Evolutionary conservation across 768 basidiomycete species (phyloP), one percentile per base, ranked within the genome.

Genomic region (Amanita subjunquillea): DNA sequence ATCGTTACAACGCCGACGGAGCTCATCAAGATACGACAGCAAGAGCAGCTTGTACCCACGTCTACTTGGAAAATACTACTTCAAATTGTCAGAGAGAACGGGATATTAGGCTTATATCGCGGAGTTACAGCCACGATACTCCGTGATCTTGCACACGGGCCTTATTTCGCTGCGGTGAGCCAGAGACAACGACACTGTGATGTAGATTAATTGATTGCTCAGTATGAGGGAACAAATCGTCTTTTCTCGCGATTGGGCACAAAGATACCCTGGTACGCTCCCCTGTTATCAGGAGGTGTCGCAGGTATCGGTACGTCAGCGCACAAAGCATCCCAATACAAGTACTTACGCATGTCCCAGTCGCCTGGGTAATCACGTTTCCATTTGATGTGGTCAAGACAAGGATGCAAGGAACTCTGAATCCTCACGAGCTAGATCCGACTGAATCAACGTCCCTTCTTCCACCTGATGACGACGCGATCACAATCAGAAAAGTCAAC

Each of bases 351-450:
- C 23, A n/a, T 22, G 17, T 17, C 9, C 53, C 42, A 76, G 76
- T 76, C 6, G 87, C 87, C 8, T 94, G 91, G 91, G 38, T 82
- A 0, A 73, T 71, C 2, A 94, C 91, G 1, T 96, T 95, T 63
- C 90, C 91, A 1, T 72, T 92, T 51, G 92, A 96, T 61, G 86
- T 92, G 3, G 75, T 94, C 56, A 95, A 96, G 69, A 94, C 93
- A 13, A 80, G 91, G 5, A 79, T 93, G 59, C 92, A 96, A 65
- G 79, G 79, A 27, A 30, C 6, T 30, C 1, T 9, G 29, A 30
- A 8, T 30, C 29, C 29, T 30, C 29, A 4, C 7, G 29, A 30
- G 8, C 29, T 30, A 9, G 29, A 30, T 9, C 29, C 29, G 4
- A 9, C 29, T 30, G 29, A 30, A 30, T 30, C 29, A 30, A 30